phyloP scores from a whole-genome alignment of 371 early-diverging fungal genomes.

The Mortierella polycephala region DNA sequence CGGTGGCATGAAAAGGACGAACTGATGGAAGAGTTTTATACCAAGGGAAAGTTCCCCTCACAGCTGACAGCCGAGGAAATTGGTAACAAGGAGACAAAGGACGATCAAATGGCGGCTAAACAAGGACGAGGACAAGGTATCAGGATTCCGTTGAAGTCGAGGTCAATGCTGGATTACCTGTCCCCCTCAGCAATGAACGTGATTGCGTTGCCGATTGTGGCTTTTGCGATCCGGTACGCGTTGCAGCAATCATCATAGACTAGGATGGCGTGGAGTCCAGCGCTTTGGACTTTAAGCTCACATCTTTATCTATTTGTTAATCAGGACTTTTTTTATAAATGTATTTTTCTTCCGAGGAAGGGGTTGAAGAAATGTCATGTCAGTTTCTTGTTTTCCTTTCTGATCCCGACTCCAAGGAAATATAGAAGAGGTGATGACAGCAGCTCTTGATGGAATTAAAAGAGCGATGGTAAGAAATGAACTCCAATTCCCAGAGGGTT shows the following conservation, averaged over 20 bases:
- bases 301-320: no score
- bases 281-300: no score
- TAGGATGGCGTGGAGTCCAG: background rate
- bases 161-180: constrained; percentile 29
- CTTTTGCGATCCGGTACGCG: constrained; percentile 27
- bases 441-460: no score
- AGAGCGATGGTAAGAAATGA: no score
- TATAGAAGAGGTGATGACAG: no score
- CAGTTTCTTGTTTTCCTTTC: no score
- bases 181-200: constrained; percentile 26
- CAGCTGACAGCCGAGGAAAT: constrained; percentile 35
- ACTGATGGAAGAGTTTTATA: constrained; percentile 84
- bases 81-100: constrained; percentile 7
- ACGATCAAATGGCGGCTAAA: background rate
- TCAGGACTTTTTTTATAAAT: no score
- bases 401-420: no score
- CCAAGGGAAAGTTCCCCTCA: constrained; percentile 73
- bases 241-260: constrained; percentile 19
- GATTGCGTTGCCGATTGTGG: constrained; percentile 37
- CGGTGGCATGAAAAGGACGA: constrained; percentile 89
- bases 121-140: constrained; percentile 27
- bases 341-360: no score
- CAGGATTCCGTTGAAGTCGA: constrained; percentile 43
- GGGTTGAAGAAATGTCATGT: no score
- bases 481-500: no score